Conservation (phyloP, 768 basidiomycete species). For the Panus rudis region DNA sequence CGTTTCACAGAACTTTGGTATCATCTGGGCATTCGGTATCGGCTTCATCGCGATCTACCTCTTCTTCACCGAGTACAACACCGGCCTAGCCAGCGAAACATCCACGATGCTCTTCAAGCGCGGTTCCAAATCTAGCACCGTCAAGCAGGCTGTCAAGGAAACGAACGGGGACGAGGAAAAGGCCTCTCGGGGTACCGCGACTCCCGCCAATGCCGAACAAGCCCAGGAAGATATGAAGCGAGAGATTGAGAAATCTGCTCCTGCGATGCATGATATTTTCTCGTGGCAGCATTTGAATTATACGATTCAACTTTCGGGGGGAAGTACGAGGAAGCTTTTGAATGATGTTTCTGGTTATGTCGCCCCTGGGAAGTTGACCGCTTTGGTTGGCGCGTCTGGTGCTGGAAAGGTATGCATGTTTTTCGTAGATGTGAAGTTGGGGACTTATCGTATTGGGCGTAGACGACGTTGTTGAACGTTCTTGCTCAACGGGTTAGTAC, state of each 20-base stretch:
- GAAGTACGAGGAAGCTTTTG: slow-evolving; percentile 41
- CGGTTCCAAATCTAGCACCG: slow-evolving; percentile 30
- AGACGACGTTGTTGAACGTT: slow-evolving; percentile 47
- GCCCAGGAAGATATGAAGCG: background rate
- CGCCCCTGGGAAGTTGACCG: slow-evolving; percentile 72
- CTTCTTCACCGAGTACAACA: slow-evolving; percentile 51
- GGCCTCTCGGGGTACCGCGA: slow-evolving; percentile 3
- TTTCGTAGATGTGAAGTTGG: background rate
- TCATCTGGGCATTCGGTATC: slow-evolving; percentile 56
- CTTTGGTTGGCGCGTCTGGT: slow-evolving; percentile 63
- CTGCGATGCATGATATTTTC: slow-evolving; percentile 50
- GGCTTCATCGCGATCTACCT: slow-evolving; percentile 46
- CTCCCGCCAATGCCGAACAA: background rate
- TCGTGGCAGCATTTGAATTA: slow-evolving; percentile 76
- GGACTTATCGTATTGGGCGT: background rate
- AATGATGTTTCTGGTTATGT: slow-evolving; percentile 77
- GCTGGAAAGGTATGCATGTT: slow-evolving; percentile 35
- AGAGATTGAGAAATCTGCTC: slow-evolving; percentile 9
- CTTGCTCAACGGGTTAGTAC: slow-evolving; percentile 31
- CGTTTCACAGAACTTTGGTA: slow-evolving; percentile 53
- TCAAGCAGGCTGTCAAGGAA: background rate
- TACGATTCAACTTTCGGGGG: slow-evolving; percentile 46
- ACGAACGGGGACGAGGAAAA: slow-evolving; percentile 25
- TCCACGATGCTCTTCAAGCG: slow-evolving; percentile 62
- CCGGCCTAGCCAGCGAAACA: slow-evolving; percentile 26